These are phyloP conservation scores for Ustilago tritici DNA, from an alignment of 1,284 basidiomycete genomes.

Conservation along the genomic window DNA sequence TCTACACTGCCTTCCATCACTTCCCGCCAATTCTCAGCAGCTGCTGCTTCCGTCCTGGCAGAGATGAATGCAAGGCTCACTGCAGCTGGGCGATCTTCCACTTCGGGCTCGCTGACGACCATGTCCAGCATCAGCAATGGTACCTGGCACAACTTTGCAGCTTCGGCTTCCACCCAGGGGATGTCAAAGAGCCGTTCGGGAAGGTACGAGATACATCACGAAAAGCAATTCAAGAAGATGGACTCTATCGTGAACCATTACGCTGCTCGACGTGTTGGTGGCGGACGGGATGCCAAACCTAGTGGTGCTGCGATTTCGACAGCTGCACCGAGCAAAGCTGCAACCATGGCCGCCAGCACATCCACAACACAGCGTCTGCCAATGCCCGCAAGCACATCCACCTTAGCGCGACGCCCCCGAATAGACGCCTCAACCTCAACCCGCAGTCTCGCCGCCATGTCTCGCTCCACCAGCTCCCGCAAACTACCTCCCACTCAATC, in stretches of 20 bases:
- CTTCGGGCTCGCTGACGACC: constrained; percentile 30
- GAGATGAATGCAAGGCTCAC: constrained; percentile 57
- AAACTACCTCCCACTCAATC: constrained; percentile 13
- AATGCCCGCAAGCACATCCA: neutral
- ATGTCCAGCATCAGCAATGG: constrained; percentile 39
- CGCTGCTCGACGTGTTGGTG: constrained; percentile 46
- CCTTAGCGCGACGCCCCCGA: constrained; percentile 11
- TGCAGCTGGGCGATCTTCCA: constrained; percentile 40
- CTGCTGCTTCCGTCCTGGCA: constrained; percentile 50
- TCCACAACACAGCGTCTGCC: constrained; percentile 8
- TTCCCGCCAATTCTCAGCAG: constrained; percentile 44
- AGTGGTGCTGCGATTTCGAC: neutral
- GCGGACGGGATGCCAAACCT: constrained; percentile 7
- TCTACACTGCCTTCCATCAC: constrained; percentile 47
- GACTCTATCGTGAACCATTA: constrained; percentile 60
- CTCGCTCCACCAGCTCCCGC: constrained; percentile 24
- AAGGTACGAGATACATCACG: constrained; percentile 52
- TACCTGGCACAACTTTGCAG: constrained; percentile 26
- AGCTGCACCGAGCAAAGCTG: neutral
- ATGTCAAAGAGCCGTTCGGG: constrained; percentile 39
- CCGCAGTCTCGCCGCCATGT: constrained; percentile 34
- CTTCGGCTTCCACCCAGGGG: constrained; percentile 30
- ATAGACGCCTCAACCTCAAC: constrained; percentile 45
- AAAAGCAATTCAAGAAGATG: constrained; percentile 55
- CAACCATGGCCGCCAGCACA: constrained; percentile 17